Conservation (phyloP, 139 green algal species). For the Zygnema cylindricum region DNA sequence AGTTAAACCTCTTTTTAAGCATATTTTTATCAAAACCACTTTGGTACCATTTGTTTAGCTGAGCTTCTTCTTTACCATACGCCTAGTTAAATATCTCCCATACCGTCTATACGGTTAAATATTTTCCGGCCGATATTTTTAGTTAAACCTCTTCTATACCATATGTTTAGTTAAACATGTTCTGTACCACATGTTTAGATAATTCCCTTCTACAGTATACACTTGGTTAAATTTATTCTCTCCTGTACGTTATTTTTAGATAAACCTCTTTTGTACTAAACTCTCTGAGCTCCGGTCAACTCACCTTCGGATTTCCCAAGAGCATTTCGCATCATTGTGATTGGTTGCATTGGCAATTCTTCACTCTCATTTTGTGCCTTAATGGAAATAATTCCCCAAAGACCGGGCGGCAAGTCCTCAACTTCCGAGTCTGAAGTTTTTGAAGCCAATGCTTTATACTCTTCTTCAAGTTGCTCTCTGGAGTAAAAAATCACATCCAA, state of each 20-base stretch:
- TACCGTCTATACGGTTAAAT: no score
- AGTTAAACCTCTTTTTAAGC: no score
- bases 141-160: background rate
- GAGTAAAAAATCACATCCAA: conserved; percentile 96
- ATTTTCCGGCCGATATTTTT: no score
- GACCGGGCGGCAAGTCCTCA: conserved; percentile 67
- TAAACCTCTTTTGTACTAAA: background rate
- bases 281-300: background rate
- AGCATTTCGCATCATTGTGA: conserved; percentile 95
- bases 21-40: no score
- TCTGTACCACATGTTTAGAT: no score
- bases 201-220: background rate
- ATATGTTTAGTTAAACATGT: background rate
- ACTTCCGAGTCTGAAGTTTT: background rate
- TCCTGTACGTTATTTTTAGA: background rate
- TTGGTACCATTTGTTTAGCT: no score
- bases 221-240: background rate
- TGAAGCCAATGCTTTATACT: background rate
- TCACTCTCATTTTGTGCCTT: conserved; percentile 81
- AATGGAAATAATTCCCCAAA: conserved; percentile 94
- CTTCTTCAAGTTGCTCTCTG: conserved; percentile 82
- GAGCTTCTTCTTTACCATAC: no score
- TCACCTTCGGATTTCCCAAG: conserved; percentile 82
- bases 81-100: no score
- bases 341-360: conserved; percentile 93